Base-by-base conservation (phyloP, 768 basidiomycete species). In the Kwoniella europaea region DNA sequence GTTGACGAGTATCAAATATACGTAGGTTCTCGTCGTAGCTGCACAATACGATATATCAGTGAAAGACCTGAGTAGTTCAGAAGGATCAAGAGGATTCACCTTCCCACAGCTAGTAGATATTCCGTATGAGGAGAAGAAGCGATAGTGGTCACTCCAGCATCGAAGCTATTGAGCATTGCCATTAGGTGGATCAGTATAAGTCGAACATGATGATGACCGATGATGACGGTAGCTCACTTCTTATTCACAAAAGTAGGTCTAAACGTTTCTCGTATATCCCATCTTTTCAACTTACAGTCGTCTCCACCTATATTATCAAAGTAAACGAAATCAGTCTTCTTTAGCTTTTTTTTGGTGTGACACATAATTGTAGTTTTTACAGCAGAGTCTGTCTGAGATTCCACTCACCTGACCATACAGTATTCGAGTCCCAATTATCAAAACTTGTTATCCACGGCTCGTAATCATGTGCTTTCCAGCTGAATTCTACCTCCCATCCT, bases 361-460 rank as follows among this genome's bases (percentile, higher is more conserved):
- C 24, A 24, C 24, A 24, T 24, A 24, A 24, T 24, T 24, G 24
- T 24, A 24, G 24, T 24, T 24, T 24, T 24, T 24, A 24, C 24
- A 24, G 24, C 24, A 24, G 24, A 24, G 13, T 7, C 9, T 15
- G 29, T 29, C 15, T 35, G 22, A 15, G 16, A 43, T 9, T 12
- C 13, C 57, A 74, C 85, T 59, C 58, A 92, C 94, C 95, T 12
- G 93, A 93, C 85, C 92, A 98, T 4, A 97, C 86, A 44, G 92
- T 82, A 76, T 89, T 89, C 1, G 86, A 85, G 69, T 94, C 85
- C 92, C 93, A 96, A 73, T 91, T 90, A 77, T 98, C 88, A 90
- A 93, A 98, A 1, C 91, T 89, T 1, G 91, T 89, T 60, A 93
- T 89, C 97, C 97, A 99, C 0, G 95, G 91, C 80, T 99, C 97